Percentiles rank a stretch among this genome's conserved stretches.
Conservation (phyloP, 2,329 filamentous ascomycete species). For the Arachnopeziza araneosa region DNA sequence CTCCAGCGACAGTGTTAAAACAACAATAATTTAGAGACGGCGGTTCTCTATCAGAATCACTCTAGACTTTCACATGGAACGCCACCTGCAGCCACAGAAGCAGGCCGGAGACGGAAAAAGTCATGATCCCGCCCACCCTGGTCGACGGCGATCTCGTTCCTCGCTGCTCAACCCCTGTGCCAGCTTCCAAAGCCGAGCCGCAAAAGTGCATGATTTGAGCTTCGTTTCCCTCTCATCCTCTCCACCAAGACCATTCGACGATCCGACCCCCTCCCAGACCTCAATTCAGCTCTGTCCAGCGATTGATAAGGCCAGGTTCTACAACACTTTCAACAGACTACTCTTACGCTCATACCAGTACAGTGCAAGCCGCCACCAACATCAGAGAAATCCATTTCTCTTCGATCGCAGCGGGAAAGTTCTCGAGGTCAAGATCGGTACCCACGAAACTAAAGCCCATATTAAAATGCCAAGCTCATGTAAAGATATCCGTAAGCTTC, state of each 20-base stretch:
- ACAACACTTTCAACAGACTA: constrained; percentile 2
- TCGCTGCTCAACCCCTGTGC: constrained; percentile 1
- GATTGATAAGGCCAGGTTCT: constrained; percentile 1
- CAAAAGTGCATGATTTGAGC: constrained; percentile 1
- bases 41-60: too few relatives aligned
- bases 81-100: not conserved
- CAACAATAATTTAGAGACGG: too few relatives aligned
- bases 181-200: not conserved
- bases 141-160: not conserved
- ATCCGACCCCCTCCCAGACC: not conserved
- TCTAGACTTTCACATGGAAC: not conserved
- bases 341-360: not conserved
- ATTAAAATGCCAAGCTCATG: constrained; percentile 85
- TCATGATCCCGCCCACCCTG: not conserved
- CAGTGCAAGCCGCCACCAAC: not conserved
- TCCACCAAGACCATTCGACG: not conserved
- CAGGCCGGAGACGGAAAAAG: not conserved
- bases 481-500: constrained; percentile 81
- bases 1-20: not conserved
- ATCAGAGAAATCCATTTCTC: not conserved
- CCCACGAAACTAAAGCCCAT: not conserved
- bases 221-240: not conserved
- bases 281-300: not conserved
- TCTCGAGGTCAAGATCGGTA: not conserved
- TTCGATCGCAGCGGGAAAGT: not conserved